Base-by-base conservation (phyloP, 2,329 filamentous ascomycete species). In the Nigrograna mackinnonii region DNA sequence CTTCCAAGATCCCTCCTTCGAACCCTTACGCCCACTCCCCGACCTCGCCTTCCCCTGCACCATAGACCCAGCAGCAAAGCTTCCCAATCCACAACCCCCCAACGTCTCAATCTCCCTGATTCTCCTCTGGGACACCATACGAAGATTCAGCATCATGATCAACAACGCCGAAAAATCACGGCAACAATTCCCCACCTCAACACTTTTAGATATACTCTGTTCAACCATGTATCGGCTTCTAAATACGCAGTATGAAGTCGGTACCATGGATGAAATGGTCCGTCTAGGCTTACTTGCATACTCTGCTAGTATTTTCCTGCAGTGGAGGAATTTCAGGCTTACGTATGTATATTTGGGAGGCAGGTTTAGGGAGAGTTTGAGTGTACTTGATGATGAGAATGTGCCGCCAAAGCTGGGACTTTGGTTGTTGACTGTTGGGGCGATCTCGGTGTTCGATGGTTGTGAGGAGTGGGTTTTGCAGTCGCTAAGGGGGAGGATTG, bases 221-320 rank as follows among this genome's bases (percentile, higher is more conserved):
- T 66, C 71, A 13, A 58, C 70, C 21, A 68, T 69, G 54, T 76
- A 75, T 49, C 69, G 64, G 3, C 60, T 75, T 2, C 49, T 75
- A 14, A 7, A 20, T 35, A 18, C 38, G 24, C 16, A 20, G 12
- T 43, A 43, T 18, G 24, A 39, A 6, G 12, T 20, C 6, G 24
- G 39, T 12, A 37, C 39, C 34, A 36, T 51, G 4, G 50, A 70
- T 24, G 70, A 75, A 47, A 54, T 58, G 1, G 49, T 75, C 11
- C 68, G 71, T 3, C 58, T 70, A 6, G 69, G 71, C 13, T 55
- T 75, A 0, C 46, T 76, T 1, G 62, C 62, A 13, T 73, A 71
- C 37, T 59, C 59, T 4, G 61, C 55, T n/a, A 57, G 60, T 39
- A 44, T 71, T n/a, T 75, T 75, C 46, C 52, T 75, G 5, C 67